A percentile compares a stretch with the other conserved stretches of the same genome.
Conservation (phyloP, 768 basidiomycete genomes). For the Termitomyces sp. region DNA sequence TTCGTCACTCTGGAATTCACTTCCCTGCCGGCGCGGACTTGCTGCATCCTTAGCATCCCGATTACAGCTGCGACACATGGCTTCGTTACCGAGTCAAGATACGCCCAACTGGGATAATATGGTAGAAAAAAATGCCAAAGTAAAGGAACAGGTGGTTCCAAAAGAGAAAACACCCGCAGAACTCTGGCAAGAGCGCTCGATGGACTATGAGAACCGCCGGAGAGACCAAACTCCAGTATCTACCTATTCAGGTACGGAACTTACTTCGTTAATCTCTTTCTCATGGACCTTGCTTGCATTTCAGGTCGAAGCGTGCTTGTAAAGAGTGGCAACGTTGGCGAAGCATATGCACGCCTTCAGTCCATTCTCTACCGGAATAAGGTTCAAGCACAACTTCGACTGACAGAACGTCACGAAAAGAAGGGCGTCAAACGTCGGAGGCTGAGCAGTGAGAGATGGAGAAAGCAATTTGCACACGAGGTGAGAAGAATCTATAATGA, state of each 20-base stretch:
- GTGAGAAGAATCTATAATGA: constrained; percentile 31
- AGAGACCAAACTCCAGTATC: constrained; percentile 30
- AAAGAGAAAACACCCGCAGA: constrained; percentile 18
- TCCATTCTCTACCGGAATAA: constrained; percentile 48
- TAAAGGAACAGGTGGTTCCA: accelerated
- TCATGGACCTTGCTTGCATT: background rate
- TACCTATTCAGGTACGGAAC: constrained; percentile 44
- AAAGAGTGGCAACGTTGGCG: constrained; percentile 32
- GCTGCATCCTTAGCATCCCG: background rate
- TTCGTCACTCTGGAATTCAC: constrained; percentile 5
- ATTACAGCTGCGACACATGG: constrained; percentile 3
- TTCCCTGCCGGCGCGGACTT: background rate
- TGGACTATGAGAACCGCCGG: constrained; percentile 13
- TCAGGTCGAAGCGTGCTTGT: constrained; percentile 62
- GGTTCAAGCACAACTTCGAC: constrained; percentile 44
- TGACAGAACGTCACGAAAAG: constrained; percentile 70
- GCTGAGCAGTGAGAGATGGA: constrained; percentile 72
- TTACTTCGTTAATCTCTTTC: background rate
- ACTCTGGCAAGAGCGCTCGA: constrained; percentile 32
- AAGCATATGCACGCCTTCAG: constrained; percentile 46
- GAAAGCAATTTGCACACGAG: constrained; percentile 74
- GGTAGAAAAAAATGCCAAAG: background rate
- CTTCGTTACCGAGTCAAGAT: background rate
- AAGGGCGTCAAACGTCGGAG: constrained; percentile 75
- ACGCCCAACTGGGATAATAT: background rate